These are phyloP conservation scores for Scheffersomyces lignosus DNA, from an alignment of 805 yeast genomes.

Conservation along the genomic window DNA sequence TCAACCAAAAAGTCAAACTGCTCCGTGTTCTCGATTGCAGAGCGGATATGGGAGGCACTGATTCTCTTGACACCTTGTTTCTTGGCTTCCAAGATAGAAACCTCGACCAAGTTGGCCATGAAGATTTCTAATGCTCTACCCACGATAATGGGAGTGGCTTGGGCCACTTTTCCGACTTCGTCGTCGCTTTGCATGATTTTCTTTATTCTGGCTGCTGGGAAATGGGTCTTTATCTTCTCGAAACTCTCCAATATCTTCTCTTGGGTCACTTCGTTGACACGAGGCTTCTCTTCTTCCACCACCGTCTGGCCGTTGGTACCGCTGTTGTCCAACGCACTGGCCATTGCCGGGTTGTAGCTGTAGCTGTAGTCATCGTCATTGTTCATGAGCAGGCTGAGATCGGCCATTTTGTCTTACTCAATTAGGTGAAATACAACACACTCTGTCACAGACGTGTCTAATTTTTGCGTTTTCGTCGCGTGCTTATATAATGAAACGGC, in stretches of 20 bases:
- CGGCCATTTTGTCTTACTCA: slow-evolving; percentile 24
- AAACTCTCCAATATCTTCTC: slow-evolving; percentile 35
- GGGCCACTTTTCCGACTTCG: slow-evolving; percentile 97
- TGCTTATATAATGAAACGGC: too few species aligned
- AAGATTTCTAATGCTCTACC: slow-evolving; percentile 93
- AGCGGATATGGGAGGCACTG: slow-evolving; percentile 76
- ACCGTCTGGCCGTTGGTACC: background rate
- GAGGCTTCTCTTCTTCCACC: slow-evolving; percentile 2
- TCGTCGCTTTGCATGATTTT: slow-evolving; percentile 97
- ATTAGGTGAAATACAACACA: too few species aligned
- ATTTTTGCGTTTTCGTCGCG: too few species aligned
- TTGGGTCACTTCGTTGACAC: slow-evolving; percentile 24
- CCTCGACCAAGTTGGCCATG: slow-evolving; percentile 85
- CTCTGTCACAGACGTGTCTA: too few species aligned
- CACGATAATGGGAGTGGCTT: slow-evolving; percentile 97
- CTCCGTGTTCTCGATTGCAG: slow-evolving; percentile 82
- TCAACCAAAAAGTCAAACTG: slow-evolving; percentile 92
- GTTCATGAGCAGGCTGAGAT: slow-evolving; percentile 26
- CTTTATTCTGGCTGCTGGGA: slow-evolving; percentile 92
- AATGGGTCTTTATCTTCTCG: slow-evolving; percentile 70
- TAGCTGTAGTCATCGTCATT: slow-evolving; percentile 21
- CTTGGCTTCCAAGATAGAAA: slow-evolving; percentile 75
- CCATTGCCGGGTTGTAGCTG: slow-evolving; percentile 6
- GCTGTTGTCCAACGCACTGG: background rate
- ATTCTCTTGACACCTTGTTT: slow-evolving; percentile 76